A percentile compares a stretch with the other conserved stretches of the same genome.
These are phyloP conservation scores for Onygenales sp. DNA, from an alignment of 2,329 filamentous ascomycete species.

Conservation along the genomic window DNA sequence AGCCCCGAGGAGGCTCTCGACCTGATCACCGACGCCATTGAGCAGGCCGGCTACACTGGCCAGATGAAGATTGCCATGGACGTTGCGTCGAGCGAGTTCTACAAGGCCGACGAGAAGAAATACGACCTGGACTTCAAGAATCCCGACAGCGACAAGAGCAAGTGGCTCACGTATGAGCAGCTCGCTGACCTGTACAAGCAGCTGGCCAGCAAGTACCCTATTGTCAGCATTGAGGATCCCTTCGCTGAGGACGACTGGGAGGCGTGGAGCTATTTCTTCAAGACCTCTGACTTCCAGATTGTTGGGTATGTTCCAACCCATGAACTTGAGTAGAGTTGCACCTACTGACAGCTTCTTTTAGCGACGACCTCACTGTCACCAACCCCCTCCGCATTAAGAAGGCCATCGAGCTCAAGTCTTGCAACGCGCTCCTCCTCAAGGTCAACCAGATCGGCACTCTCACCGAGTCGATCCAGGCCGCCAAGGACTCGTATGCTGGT, in stretches of 20 bases:
- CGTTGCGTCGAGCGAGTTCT: slow-evolving; percentile 98
- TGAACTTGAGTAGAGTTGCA: background rate
- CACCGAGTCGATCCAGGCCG: slow-evolving; percentile 96
- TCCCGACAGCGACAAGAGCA: slow-evolving; percentile 86
- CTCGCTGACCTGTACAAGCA: slow-evolving; percentile 84
- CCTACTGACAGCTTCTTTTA: slow-evolving; percentile 16
- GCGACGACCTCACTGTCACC: slow-evolving; percentile 97
- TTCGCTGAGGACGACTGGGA: slow-evolving; percentile 99
- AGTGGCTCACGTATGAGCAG: slow-evolving; percentile 99
- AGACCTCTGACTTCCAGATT: slow-evolving; percentile 96
- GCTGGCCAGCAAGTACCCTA: slow-evolving; percentile 90
- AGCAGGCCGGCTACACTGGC: slow-evolving; percentile 90
- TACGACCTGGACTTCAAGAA: slow-evolving; percentile 99
- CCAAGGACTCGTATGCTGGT: slow-evolving; percentile 94
- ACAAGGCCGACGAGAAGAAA: slow-evolving; percentile 96
- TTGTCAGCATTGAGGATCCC: slow-evolving; percentile 97
- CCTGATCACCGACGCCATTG: slow-evolving; percentile 89
- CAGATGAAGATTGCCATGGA: slow-evolving; percentile 99
- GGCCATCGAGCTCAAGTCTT: slow-evolving; percentile 97
- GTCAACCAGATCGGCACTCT: slow-evolving; percentile 99
- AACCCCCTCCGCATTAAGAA: slow-evolving; percentile 99
- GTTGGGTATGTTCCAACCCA: slow-evolving; percentile 53
- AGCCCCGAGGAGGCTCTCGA: slow-evolving; percentile 92
- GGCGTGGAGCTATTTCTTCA: slow-evolving; percentile 99
- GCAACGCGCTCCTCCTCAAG: slow-evolving; percentile 97